Conservation (phyloP, 495 filamentous ascomycete species). For the Penicillium canariense region DNA sequence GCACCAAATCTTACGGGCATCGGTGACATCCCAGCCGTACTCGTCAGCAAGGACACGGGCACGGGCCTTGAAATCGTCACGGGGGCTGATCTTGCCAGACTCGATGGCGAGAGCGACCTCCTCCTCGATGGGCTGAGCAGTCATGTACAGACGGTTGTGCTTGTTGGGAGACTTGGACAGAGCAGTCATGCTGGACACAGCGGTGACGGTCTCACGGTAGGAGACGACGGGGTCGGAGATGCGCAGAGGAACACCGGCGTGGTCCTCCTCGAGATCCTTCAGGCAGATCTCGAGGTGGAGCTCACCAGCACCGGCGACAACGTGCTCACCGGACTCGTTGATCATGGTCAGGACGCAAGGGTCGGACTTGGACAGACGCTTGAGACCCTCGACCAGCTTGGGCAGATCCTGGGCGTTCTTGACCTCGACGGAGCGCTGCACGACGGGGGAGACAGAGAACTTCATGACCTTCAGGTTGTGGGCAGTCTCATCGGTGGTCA, state of each 20-base stretch:
- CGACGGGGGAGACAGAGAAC: slow-evolving; percentile 99
- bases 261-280: slow-evolving; percentile 99
- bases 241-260: slow-evolving; percentile 94
- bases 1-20: slow-evolving; percentile 99
- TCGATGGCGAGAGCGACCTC: slow-evolving; percentile 91
- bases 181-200: slow-evolving; percentile 84
- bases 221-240: slow-evolving; percentile 95
- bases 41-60: slow-evolving; percentile 96
- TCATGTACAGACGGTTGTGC: slow-evolving; percentile 99
- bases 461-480: slow-evolving; percentile 99
- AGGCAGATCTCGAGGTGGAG: slow-evolving; percentile 99
- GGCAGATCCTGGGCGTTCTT: slow-evolving; percentile 99
- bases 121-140: slow-evolving; percentile 83
- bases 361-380: slow-evolving; percentile 99
- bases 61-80: slow-evolving; percentile 99
- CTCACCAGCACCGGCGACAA: slow-evolving; percentile 99
- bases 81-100: slow-evolving; percentile 83
- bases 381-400: slow-evolving; percentile 99
- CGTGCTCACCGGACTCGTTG: slow-evolving; percentile 91
- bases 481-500: slow-evolving; percentile 94
- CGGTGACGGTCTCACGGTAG: slow-evolving; percentile 93
- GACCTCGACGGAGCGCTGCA: slow-evolving; percentile 97
- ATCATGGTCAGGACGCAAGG: slow-evolving; percentile 93
- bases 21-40: slow-evolving; percentile 98
- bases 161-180: slow-evolving; percentile 99